phyloP scores from a whole-genome alignment of 768 basidiomycete genomes.

The Serpula lacrymans region DNA sequence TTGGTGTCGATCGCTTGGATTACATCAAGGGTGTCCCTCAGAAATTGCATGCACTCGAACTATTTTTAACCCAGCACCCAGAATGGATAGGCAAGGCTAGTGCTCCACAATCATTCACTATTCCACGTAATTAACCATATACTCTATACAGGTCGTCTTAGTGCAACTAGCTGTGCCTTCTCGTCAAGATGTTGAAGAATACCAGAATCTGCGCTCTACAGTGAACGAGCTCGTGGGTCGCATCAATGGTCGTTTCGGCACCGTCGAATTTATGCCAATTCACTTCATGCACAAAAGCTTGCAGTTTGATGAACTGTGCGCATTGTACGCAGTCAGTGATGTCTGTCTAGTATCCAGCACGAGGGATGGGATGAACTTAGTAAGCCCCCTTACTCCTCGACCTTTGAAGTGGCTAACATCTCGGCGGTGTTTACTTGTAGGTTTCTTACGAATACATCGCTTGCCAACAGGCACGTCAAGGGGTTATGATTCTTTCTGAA shows the following conservation, averaged over 20 bases:
- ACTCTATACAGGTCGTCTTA: slow-evolving; percentile 69
- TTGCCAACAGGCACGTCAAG: slow-evolving; percentile 88
- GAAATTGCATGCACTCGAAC: slow-evolving; percentile 93
- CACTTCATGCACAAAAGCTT: slow-evolving; percentile 99
- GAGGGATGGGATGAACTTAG: slow-evolving; percentile 98
- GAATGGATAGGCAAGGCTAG: slow-evolving; percentile 97
- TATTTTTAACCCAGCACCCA: slow-evolving; percentile 95
- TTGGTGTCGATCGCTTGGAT: slow-evolving; percentile 96
- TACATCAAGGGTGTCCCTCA: slow-evolving; percentile 99
- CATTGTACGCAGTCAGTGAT: slow-evolving; percentile 95
- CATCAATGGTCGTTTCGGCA: slow-evolving; percentile 98
- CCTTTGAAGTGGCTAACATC: slow-evolving; percentile 6
- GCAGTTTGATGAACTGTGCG: slow-evolving; percentile 91
- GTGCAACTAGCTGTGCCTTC: slow-evolving; percentile 98
- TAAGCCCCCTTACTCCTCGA: slow-evolving; percentile 38
- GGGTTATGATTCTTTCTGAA: slow-evolving; percentile 97
- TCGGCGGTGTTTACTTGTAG: slow-evolving; percentile 49
- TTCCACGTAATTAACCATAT: slow-evolving; percentile 3
- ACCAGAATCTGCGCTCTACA: slow-evolving; percentile 92
- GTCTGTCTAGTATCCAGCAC: slow-evolving; percentile 95
- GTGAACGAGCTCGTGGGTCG: slow-evolving; percentile 98
- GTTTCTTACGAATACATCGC: slow-evolving; percentile 99
- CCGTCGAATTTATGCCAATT: slow-evolving; percentile 99
- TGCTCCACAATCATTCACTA: background rate
- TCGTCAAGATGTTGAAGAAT: slow-evolving; percentile 97